phyloP scores from a whole-genome alignment of 495 filamentous ascomycete species.

The Staphylotrichum longicolle region DNA sequence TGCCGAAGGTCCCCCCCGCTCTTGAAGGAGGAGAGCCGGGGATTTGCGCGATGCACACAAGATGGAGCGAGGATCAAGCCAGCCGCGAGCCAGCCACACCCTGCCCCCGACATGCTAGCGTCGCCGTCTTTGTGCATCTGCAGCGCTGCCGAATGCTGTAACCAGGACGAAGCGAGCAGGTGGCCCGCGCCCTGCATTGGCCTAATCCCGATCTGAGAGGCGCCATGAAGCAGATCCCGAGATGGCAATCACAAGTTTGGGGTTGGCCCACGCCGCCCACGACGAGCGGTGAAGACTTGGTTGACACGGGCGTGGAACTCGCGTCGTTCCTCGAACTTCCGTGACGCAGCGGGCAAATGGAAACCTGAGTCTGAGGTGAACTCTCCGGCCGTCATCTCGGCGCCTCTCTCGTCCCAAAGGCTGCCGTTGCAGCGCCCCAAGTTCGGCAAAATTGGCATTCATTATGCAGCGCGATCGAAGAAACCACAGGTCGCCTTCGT shows the following conservation, averaged over 20 bases:
- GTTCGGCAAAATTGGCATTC: slow-evolving; percentile 20
- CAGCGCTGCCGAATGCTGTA: slow-evolving; percentile 17
- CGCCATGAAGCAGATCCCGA: slow-evolving; percentile 21
- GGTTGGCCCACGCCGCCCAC: neutral
- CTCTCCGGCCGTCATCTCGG: slow-evolving; percentile 22
- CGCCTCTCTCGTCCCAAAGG: neutral
- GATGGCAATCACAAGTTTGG: slow-evolving; percentile 26
- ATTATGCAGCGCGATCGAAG: slow-evolving; percentile 10
- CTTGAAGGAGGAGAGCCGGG: slow-evolving; percentile 13
- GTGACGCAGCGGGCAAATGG: neutral
- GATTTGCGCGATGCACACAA: slow-evolving; percentile 29
- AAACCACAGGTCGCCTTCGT: slow-evolving; percentile 8
- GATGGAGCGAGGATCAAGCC: slow-evolving; percentile 31
- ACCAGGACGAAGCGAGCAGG: slow-evolving; percentile 20
- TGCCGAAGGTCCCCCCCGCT: slow-evolving; percentile 19
- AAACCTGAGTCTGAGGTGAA: neutral
- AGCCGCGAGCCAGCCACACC: slow-evolving; percentile 6
- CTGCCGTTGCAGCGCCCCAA: slow-evolving; percentile 19
- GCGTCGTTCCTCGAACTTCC: no score
- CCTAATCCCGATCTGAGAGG: slow-evolving; percentile 24
- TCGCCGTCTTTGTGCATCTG: slow-evolving; percentile 20
- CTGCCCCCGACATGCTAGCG: slow-evolving; percentile 20
- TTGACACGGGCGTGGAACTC: no score
- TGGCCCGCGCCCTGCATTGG: slow-evolving; percentile 19
- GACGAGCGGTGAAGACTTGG: slow-evolving; percentile 4